Base-by-base conservation (phyloP, 768 basidiomycete species). In the Auriscalpium vulgare region DNA sequence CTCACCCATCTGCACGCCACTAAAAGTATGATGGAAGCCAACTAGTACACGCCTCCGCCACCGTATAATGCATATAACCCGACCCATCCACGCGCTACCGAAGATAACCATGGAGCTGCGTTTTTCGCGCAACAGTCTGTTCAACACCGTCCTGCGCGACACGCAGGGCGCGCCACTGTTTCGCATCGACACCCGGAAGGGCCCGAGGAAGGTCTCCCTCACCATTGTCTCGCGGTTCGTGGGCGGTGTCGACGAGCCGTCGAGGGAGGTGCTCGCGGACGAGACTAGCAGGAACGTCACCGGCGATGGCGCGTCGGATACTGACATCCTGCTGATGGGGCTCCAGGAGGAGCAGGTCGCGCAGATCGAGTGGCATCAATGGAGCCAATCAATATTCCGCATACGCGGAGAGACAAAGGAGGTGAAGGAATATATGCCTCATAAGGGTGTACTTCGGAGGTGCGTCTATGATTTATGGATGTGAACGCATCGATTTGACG, bases 341-440 rank as follows among this genome's bases (percentile, higher is more conserved):
- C n/a, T 48, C 14, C 14, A 5, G 6, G 51, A 43, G 51, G 7
- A 45, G 8, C 21, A 44, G 43, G 21, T 45, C 51, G 51, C 51
- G 17, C 37, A 13, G 51, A 53, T 53, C 51, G 51, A 53, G n/a
- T 45, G 51, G 51, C 51, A 53, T 45, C 10, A n/a, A 7, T 44
- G 17, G 23, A 10, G 10, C 21, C 21, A 35, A 4, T 37, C 43
- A 1, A 3, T 34, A 17, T 53, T 53, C 51, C 13, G 37, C 9
- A n/a, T 17, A 13, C 11, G 17, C 8, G 51, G 29, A 8, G 10
- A 23, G 21, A 35, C 17, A 7, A 37, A 21, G 10, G 29, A 53
- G 17, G 13, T 53, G 14, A 17, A 37, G 23, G 44, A 19, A 10
- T 53, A 53, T 40, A 53, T 53, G 51, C 40, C 51, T 2, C 4